Base-by-base conservation (phyloP, 2,329 filamentous ascomycete species). In the Arthrobotrys sphaeroides region DNA sequence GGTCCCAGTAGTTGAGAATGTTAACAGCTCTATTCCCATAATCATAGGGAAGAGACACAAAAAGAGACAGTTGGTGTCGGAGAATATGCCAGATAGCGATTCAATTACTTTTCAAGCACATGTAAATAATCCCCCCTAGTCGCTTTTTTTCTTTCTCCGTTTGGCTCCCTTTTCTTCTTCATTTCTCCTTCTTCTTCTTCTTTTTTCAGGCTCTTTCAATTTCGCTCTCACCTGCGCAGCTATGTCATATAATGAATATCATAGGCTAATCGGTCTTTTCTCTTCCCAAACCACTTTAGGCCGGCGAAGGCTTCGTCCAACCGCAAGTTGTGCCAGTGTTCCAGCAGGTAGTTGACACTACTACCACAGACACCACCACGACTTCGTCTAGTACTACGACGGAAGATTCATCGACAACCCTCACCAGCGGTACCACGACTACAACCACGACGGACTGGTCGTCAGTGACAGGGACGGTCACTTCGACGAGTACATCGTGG, bases 41-140 rank as follows among this genome's bases (percentile, higher is more conserved):
- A 59, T 51, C 7, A 69, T 51, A 10, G 72, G 64, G n/a, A 59
- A 51, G 28, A 59, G 20, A n/a, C 33, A 62, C 1, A 24, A 10
- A 9, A 68, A 68, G 42, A 62, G 72, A 47, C 31, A 60, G 42
- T 40, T 49, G n/a, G 66, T 64, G 9, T 60, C 72, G 7, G 61
- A 75, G 20, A 68, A 69, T 10, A 75, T 75, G 45, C 55, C 62
- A 6, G 28, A 75, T 43, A 28, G 62, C 57, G 49, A 75, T 38
- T 75, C 72, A 20, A 75, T 69, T 42, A 69, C 45, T 28, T 69
- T 75, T 40, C 72, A 75, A 61, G 38, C 72, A 24, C 64, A 75
- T 64, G 72, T 75, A 68, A 38, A 62, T 64, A 51, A 59, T 3
- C 38, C 55, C 28, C 53, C 47, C 57, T 57, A 64, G 31, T 31